A percentile compares a stretch with the other conserved stretches of the same genome.
phyloP scores from a whole-genome alignment of 345 rosid species.

The Rubroshorea leprosula region DNA sequence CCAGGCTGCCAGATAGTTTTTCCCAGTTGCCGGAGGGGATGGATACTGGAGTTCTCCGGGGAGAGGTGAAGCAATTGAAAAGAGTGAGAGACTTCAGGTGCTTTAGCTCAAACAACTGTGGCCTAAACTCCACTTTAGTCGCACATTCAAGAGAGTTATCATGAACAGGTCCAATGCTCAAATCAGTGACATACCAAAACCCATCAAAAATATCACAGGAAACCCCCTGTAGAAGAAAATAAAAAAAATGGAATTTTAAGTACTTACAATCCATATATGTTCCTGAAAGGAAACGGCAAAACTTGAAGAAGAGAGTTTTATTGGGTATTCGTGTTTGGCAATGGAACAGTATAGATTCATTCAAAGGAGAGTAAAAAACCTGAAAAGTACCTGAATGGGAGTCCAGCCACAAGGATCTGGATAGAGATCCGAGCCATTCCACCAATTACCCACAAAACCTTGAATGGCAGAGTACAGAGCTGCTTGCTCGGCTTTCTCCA shows the following conservation, averaged over 20 bases:
- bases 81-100: slow-evolving; percentile 68
- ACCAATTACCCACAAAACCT: slow-evolving; percentile 82
- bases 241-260: neutral
- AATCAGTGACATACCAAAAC: slow-evolving; percentile 75
- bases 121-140: slow-evolving; percentile 43
- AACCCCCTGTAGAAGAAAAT: slow-evolving; percentile 62
- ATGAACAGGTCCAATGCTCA: slow-evolving; percentile 67
- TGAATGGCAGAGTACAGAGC: slow-evolving; percentile 70
- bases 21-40: slow-evolving; percentile 48
- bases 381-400: slow-evolving; percentile 67
- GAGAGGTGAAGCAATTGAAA: slow-evolving; percentile 58
- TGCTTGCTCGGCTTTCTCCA: slow-evolving; percentile 65
- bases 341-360: slow-evolving; percentile 16
- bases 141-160: slow-evolving; percentile 71
- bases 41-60: slow-evolving; percentile 31
- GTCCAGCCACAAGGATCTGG: slow-evolving; percentile 99
- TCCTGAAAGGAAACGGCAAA: neutral
- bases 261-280: too few relatives aligned
- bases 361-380: neutral
- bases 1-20: slow-evolving; percentile 46
- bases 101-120: slow-evolving; percentile 62
- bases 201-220: slow-evolving; percentile 74
- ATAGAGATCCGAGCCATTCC: slow-evolving; percentile 88
- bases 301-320: neutral
- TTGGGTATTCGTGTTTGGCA: neutral